Evolutionary conservation across 2,329 filamentous ascomycete species (phyloP).

Genomic region (Monosporascus sp.): DNA sequence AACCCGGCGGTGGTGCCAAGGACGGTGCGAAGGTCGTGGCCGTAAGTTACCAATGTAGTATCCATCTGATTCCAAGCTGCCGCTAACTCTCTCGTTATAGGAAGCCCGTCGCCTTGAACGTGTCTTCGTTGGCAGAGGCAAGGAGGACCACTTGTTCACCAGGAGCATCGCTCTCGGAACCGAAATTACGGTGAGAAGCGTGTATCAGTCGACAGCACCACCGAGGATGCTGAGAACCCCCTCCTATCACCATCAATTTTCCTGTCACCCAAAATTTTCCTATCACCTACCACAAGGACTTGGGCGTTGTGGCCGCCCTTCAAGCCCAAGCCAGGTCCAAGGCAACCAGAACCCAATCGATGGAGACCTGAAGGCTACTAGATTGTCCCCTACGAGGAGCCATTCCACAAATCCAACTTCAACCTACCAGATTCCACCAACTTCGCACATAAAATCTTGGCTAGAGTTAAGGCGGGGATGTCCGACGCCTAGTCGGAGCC

Average conservation of each 20-base stretch:
- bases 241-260: slow-evolving; percentile 1
- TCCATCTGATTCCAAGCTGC: no score
- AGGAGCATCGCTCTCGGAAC: slow-evolving; percentile 92
- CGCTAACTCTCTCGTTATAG: slow-evolving; percentile 20
- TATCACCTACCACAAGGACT: neutral
- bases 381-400: slow-evolving; percentile 27
- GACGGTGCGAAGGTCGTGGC: no score
- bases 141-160: slow-evolving; percentile 86
- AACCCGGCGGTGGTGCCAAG: no score
- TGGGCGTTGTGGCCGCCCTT: no score
- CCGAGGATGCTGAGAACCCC: slow-evolving; percentile 60
- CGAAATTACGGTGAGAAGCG: slow-evolving; percentile 99
- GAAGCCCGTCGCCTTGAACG: slow-evolving; percentile 91
- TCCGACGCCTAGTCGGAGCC: no score
- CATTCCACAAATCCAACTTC: slow-evolving; percentile 25
- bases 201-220: slow-evolving; percentile 75
- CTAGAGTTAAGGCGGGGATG: neutral
- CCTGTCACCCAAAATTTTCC: neutral
- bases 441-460: neutral
- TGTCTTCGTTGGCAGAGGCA: slow-evolving; percentile 86
- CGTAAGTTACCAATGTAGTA: no score
- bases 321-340: slow-evolving; percentile 27
- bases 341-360: slow-evolving; percentile 10
- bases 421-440: slow-evolving; percentile 22
- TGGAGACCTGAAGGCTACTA: slow-evolving; percentile 19